Evolutionary conservation across 2,329 filamentous ascomycete genomes (phyloP).

Genomic region (Arthrobotrys conoides): DNA sequence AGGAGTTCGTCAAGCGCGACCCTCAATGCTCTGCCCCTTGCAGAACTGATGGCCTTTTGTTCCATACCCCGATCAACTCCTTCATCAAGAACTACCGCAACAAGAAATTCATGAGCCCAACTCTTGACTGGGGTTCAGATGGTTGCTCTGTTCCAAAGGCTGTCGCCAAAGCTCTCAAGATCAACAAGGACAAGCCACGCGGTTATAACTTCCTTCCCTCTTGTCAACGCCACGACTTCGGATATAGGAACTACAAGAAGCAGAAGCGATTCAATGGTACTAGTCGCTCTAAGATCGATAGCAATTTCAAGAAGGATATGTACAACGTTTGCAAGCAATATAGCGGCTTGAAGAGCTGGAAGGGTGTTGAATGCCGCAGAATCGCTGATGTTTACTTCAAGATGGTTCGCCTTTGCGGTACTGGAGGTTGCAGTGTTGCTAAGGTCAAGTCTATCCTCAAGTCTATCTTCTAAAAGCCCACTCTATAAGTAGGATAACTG

Average conservation of each 20-base stretch:
- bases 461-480: slow-evolving; percentile 31
- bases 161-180: slow-evolving; percentile 17
- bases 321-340: slow-evolving; percentile 65
- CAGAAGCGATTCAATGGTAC: slow-evolving; percentile 69
- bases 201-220: slow-evolving; percentile 68
- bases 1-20: slow-evolving; percentile 33
- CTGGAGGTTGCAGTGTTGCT: slow-evolving; percentile 25
- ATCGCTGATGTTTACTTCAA: slow-evolving; percentile 66
- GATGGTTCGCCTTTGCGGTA: slow-evolving; percentile 63
- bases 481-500: too few relatives aligned
- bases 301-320: slow-evolving; percentile 70
- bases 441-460: slow-evolving; percentile 43
- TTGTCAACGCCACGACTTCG: slow-evolving; percentile 74
- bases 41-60: slow-evolving; percentile 29
- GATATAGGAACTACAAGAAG: slow-evolving; percentile 71
- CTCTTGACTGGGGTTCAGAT: slow-evolving; percentile 35
- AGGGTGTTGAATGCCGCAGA: slow-evolving; percentile 62
- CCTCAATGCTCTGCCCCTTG: slow-evolving; percentile 33
- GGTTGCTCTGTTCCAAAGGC: slow-evolving; percentile 40
- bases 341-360: slow-evolving; percentile 35
- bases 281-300: slow-evolving; percentile 69
- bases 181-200: slow-evolving; percentile 66
- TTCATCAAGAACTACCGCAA: slow-evolving; percentile 44
- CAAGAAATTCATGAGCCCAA: slow-evolving; percentile 26
- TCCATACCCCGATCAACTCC: slow-evolving; percentile 24